Evolutionary conservation across 108 stramenopile species (phyloP), one percentile per base, ranked within the genome.

Genomic region (Pseudonitzschia delicatissima): DNA sequence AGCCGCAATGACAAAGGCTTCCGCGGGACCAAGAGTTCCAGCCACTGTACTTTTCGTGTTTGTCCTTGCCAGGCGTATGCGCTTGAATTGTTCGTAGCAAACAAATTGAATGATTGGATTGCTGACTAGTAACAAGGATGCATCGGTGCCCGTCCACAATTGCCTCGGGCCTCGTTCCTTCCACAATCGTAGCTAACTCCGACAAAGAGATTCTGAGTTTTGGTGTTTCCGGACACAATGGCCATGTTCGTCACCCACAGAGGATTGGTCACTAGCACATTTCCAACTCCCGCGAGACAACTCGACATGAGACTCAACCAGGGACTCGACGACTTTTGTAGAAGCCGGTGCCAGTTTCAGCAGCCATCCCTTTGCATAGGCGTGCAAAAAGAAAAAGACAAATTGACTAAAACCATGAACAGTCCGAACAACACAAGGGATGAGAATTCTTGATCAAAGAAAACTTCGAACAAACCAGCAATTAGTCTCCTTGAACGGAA

Each of bases 51-150:
- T 27, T 42, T 31, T 57, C 2, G 44, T 44, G 37, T 27, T 23
- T 31, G 23, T 51, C 17, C n/a, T 45, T 11, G 53, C 18, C 15
- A 78, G 26, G 61, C 49, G 20, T 34, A 29, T 31, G n/a, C 64
- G 31, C 52, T 91, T 92, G 57, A 95, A 64, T 48, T 82, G 82
- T 31, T 94, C 96, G 79, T 97, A 97, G 5, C 81, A 67, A 55
- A 92, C 85, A 66, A 90, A 92, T 73, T 97, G 96, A 36, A 97
- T 90, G 75, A 91, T 85, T 17, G 96, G 96, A 73, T 97, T 97
- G 48, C 87, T 86, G n/a, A 97, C 95, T 15, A 96, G 77, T 7
- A 96, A 61, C n/a, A 97, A 57, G 20, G 93, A 95, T 18, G 95
- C 82, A 8, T 45, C 33, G 25, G 88, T 93, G 21, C 92, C 86